These are phyloP conservation scores for Exsudoporus frostii DNA, from an alignment of 768 basidiomycete species.

Conservation along the genomic window DNA sequence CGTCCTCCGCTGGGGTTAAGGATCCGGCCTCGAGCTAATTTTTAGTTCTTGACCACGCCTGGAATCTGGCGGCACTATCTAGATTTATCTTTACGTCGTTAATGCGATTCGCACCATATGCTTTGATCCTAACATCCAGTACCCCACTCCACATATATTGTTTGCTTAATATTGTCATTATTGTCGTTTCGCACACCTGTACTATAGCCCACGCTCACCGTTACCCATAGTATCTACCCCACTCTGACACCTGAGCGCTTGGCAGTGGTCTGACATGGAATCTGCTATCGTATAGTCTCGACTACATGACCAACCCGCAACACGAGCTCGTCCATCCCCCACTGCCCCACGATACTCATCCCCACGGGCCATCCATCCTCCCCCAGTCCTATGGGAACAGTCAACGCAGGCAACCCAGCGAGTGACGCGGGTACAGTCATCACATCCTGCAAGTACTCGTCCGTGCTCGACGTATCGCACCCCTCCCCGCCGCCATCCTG, in stretches of 20 bases:
- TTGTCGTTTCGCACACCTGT: slow-evolving; percentile 10
- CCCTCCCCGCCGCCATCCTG: slow-evolving; percentile 1
- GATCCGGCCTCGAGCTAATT: neutral
- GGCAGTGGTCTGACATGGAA: neutral
- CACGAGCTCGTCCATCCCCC: slow-evolving; percentile 72
- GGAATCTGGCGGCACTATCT: neutral
- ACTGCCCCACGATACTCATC: slow-evolving; percentile 79
- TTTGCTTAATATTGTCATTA: slow-evolving; percentile 17
- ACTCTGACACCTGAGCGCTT: slow-evolving; percentile 14
- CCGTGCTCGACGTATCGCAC: slow-evolving; percentile 30
- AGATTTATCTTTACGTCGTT: slow-evolving; percentile 14
- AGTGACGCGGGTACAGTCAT: slow-evolving; percentile 90
- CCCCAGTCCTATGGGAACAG: slow-evolving; percentile 54
- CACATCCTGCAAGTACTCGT: slow-evolving; percentile 85
- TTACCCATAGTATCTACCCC: slow-evolving; percentile 26
- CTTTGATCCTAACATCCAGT: neutral
- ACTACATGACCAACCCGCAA: slow-evolving; percentile 50
- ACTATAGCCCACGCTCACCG: slow-evolving; percentile 16
- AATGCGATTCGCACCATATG: slow-evolving; percentile 9
- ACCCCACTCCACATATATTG: slow-evolving; percentile 11
- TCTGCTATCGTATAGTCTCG: slow-evolving; percentile 25
- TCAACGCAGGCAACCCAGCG: slow-evolving; percentile 82
- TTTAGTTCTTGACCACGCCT: neutral
- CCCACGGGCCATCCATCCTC: slow-evolving; percentile 79
- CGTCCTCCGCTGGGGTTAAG: slow-evolving; percentile 55